Evolutionary conservation across 2,329 filamentous ascomycete species (phyloP).

Genomic region (Trichoderma oligosporum): DNA sequence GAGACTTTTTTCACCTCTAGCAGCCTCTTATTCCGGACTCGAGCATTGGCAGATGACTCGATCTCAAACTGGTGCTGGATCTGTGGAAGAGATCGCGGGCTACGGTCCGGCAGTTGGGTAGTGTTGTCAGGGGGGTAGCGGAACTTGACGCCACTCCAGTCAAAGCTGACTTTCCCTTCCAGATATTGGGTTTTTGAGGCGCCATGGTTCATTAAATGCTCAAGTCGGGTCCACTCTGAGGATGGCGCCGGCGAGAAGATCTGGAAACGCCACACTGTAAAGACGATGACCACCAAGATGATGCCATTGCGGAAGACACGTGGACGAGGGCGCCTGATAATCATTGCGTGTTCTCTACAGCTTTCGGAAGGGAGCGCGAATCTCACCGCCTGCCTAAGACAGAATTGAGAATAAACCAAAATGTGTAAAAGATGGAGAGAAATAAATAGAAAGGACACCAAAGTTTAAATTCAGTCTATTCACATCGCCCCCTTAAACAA

Average conservation of each 20-base stretch:
- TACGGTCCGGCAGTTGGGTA: slow-evolving; percentile 27
- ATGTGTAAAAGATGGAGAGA: background rate
- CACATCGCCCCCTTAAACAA: no score
- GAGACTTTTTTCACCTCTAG: slow-evolving; percentile 35
- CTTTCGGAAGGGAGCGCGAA: background rate
- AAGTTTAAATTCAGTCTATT: no score
- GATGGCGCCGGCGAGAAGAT: background rate
- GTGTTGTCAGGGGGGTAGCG: slow-evolving; percentile 26
- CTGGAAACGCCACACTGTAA: slow-evolving; percentile 7
- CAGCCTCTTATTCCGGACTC: slow-evolving; percentile 31
- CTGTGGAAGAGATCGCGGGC: slow-evolving; percentile 27
- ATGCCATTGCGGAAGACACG: slow-evolving; percentile 14
- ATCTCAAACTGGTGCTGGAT: slow-evolving; percentile 36
- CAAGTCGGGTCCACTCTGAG: slow-evolving; percentile 23
- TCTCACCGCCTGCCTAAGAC: background rate
- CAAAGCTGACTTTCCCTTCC: slow-evolving; percentile 32
- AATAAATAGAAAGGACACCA: background rate
- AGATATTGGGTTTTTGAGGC: slow-evolving; percentile 4
- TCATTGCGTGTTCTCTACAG: slow-evolving; percentile 1
- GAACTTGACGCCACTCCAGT: slow-evolving; percentile 35
- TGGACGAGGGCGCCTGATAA: slow-evolving; percentile 17
- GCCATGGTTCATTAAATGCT: slow-evolving; percentile 33
- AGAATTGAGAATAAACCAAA: background rate
- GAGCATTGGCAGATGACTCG: slow-evolving; percentile 28
- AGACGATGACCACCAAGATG: background rate